These are phyloP conservation scores for Ogataea philodendri DNA, from an alignment of 805 yeast species.

Conservation along the genomic window DNA sequence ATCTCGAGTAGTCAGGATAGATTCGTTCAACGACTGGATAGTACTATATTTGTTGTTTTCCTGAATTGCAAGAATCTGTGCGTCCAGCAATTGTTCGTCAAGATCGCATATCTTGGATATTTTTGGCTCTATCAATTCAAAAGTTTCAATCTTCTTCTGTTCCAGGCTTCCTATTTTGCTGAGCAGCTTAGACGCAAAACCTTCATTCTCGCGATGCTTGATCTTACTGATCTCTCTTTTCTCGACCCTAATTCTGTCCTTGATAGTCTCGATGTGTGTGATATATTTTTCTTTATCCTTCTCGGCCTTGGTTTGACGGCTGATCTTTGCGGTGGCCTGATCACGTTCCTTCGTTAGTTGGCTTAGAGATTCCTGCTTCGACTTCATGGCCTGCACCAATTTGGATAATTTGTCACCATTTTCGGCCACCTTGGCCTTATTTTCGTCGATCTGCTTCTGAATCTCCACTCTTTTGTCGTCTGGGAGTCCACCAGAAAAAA, in stretches of 20 bases:
- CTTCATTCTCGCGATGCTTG: conserved; percentile 16
- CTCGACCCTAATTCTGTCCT: conserved; percentile 18
- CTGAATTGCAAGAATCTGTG: conserved; percentile 33
- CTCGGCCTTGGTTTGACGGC: conserved; percentile 16
- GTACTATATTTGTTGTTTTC: conserved; percentile 35
- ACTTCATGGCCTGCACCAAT: conserved; percentile 7
- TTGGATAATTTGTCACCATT: conserved; percentile 6
- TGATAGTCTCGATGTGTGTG: conserved; percentile 19
- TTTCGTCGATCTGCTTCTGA: conserved; percentile 16
- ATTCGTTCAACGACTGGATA: conserved; percentile 27
- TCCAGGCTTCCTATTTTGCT: conserved; percentile 16
- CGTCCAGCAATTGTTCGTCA: conserved; percentile 27
- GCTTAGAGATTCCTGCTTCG: conserved; percentile 8
- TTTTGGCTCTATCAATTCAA: conserved; percentile 11
- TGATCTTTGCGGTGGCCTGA: conserved; percentile 10
- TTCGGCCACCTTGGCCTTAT: conserved; percentile 13
- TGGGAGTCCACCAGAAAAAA: conserved; percentile 34
- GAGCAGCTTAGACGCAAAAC: conserved; percentile 15
- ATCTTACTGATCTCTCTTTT: conserved; percentile 18
- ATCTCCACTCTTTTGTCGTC: conserved; percentile 26
- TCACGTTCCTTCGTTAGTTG: conserved; percentile 12
- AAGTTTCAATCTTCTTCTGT: conserved; percentile 13
- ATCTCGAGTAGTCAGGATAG: conserved; percentile 30
- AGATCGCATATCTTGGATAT: conserved; percentile 27
- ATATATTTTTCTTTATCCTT: conserved; percentile 15